Percentiles rank a stretch among this genome's conserved stretches.
phyloP scores from a whole-genome alignment of 163 green algal genomes.

The Trebouxiophyceae sp. region DNA sequence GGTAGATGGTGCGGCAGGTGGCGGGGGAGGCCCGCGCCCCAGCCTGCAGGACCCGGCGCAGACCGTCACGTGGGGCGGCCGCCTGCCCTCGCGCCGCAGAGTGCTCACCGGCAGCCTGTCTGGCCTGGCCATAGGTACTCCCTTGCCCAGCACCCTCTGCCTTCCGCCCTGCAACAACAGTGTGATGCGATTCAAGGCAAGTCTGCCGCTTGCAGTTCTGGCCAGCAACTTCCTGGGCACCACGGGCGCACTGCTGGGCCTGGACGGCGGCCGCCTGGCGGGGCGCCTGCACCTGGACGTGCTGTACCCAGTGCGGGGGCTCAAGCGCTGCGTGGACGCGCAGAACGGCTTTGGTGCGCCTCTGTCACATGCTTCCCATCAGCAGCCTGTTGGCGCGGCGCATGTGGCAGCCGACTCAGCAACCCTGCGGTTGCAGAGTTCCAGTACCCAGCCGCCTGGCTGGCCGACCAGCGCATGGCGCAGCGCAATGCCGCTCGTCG shows the following conservation, averaged over 20 bases:
- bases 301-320: slow-evolving; percentile 55
- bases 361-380: no score
- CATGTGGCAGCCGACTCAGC: no score
- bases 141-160: background rate
- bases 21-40: no score
- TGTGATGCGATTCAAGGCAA: background rate
- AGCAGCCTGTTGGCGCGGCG: no score
- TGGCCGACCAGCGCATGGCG: slow-evolving; percentile 70
- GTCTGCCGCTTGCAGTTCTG: slow-evolving; percentile 37
- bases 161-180: background rate
- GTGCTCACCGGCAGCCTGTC: slow-evolving; percentile 19
- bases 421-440: no score
- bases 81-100: slow-evolving; percentile 27
- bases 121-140: slow-evolving; percentile 27
- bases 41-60: slow-evolving; percentile 10
- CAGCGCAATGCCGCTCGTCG: slow-evolving; percentile 26
- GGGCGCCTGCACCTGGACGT: slow-evolving; percentile 42
- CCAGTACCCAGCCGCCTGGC: slow-evolving; percentile 59
- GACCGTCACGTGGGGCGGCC: slow-evolving; percentile 37
- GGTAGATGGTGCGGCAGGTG: no score
- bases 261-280: slow-evolving; percentile 57
- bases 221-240: slow-evolving; percentile 69
- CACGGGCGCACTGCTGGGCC: slow-evolving; percentile 52
- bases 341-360: slow-evolving; percentile 55
- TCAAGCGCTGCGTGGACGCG: slow-evolving; percentile 60